Evolutionary conservation across 2,329 filamentous ascomycete genomes (phyloP).

Genomic region (Capronia coronata): DNA sequence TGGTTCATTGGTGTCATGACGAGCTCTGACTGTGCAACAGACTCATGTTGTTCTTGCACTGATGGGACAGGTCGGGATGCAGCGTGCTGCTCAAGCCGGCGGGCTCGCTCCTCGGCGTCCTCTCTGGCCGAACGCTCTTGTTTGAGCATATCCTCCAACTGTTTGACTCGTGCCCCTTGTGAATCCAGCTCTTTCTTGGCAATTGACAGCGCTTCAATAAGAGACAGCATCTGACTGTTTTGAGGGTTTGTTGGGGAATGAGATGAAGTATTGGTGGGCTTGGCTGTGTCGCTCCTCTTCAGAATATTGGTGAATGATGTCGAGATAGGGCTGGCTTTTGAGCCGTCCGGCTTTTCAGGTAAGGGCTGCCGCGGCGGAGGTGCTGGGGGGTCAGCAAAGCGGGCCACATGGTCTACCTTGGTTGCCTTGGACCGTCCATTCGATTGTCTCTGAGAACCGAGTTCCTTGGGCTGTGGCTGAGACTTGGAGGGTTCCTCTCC

Average conservation of each 20-base stretch:
- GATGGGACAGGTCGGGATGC: conserved; percentile 35
- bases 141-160: conserved; percentile 69
- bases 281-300: conserved; percentile 69
- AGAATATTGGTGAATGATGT: conserved; percentile 53
- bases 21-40: conserved; percentile 21
- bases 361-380: conserved; percentile 89
- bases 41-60: conserved; percentile 32
- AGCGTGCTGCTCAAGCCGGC: conserved; percentile 59
- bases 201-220: conserved; percentile 76
- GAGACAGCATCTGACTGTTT: conserved; percentile 68
- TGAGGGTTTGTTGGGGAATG: conserved; percentile 47
- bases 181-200: conserved; percentile 81
- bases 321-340: conserved; percentile 42
- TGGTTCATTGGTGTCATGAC: conserved; percentile 18
- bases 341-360: conserved; percentile 81
- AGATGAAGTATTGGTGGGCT: conserved; percentile 50
- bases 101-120: conserved; percentile 74
- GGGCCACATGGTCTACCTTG: conserved; percentile 68
- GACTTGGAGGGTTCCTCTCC: conserved; percentile 48
- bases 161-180: conserved; percentile 72
- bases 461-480: conserved; percentile 43
- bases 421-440: conserved; percentile 44
- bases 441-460: conserved; percentile 39
- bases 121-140: conserved; percentile 77
- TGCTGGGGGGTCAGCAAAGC: conserved; percentile 88